These are phyloP conservation scores for Persicaria maculosa DNA, from an alignment of 148 eudicot genomes.

Conservation along the genomic window DNA sequence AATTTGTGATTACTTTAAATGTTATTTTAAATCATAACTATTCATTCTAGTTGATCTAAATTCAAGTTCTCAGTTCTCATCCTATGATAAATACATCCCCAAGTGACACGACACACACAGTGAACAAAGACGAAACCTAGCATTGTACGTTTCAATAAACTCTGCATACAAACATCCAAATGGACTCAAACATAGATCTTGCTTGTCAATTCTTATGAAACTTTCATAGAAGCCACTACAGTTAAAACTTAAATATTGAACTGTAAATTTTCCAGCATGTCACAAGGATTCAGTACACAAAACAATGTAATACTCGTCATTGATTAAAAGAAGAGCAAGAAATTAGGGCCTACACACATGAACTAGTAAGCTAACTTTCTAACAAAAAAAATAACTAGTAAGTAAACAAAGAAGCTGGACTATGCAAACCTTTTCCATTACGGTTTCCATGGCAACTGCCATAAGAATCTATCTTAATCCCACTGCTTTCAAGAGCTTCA, in stretches of 20 bases:
- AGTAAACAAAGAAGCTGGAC: background rate
- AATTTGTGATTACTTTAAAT: too few species aligned
- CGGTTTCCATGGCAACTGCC: slow-evolving; percentile 89
- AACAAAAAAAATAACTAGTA: too few species aligned
- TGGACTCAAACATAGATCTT: too few species aligned
- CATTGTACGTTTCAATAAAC: too few species aligned
- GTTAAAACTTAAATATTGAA: background rate
- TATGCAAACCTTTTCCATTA: slow-evolving; percentile 56
- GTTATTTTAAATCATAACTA: background rate
- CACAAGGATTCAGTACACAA: background rate
- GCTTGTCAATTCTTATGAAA: background rate
- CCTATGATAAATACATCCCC: background rate
- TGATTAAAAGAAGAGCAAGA: background rate
- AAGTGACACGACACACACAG: background rate
- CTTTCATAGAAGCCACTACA: background rate
- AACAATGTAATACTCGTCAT: background rate
- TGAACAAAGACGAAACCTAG: background rate
- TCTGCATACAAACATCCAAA: too few species aligned
- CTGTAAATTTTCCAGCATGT: background rate
- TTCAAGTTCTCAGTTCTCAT: too few species aligned
- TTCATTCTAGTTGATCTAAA: too few species aligned
- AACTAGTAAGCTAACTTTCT: background rate
- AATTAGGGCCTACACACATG: background rate
- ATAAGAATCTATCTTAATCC: slow-evolving; percentile 73
- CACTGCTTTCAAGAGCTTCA: slow-evolving; percentile 64